Evolutionary conservation across 305 asterid genomes (phyloP).

Genomic region (Andrographis paniculata): DNA sequence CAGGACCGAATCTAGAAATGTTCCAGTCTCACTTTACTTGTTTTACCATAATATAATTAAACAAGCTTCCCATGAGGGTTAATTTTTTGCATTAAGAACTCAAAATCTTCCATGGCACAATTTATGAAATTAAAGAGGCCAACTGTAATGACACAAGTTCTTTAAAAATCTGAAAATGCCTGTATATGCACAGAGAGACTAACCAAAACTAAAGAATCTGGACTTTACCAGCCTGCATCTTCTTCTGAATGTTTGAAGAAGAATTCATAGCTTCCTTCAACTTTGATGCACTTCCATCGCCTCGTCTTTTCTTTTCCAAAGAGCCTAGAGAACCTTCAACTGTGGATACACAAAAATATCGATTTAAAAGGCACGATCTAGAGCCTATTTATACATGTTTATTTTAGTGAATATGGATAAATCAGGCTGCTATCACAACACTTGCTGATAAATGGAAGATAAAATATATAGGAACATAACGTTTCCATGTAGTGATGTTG

Average conservation of each 20-base stretch:
- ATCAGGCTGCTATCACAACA: no score
- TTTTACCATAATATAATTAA: no score
- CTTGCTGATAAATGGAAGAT: no score
- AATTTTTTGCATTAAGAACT: background rate
- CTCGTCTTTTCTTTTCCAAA: constrained; percentile 31
- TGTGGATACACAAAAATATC: constrained; percentile 9
- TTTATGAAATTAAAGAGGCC: background rate
- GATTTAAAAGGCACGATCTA: no score
- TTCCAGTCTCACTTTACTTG: background rate
- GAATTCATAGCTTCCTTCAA: constrained; percentile 19
- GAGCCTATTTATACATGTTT: no score
- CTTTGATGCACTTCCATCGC: constrained; percentile 20
- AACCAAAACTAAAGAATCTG: background rate
- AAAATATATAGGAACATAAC: background rate
- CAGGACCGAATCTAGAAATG: background rate
- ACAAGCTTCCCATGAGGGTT: background rate
- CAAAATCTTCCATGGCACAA: background rate
- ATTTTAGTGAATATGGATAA: no score
- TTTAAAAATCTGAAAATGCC: background rate
- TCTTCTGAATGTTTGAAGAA: constrained; percentile 25
- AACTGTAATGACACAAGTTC: background rate
- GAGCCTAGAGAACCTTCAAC: constrained; percentile 60
- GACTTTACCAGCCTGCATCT: constrained; percentile 24
- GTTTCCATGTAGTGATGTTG: background rate
- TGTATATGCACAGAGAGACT: background rate